Conservation (phyloP, 1,284 basidiomycete genomes). For the Marasmius fiardii region DNA sequence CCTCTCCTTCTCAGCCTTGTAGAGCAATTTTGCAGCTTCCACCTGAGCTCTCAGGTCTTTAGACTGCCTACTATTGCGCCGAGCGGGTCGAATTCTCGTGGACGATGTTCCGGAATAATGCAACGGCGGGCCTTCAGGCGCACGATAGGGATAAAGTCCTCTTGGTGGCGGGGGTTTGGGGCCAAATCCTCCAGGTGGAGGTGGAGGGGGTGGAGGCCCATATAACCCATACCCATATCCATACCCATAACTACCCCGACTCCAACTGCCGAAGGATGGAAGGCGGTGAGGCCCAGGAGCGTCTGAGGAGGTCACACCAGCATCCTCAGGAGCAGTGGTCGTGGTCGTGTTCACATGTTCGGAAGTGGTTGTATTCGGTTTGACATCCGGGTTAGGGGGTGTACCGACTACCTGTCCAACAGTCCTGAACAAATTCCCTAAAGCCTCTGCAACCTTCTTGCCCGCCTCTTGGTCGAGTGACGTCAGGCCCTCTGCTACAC, state of each 20-base stretch:
- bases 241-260: too few relatives aligned
- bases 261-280: background rate
- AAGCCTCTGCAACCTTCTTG: constrained; percentile 58
- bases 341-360: background rate
- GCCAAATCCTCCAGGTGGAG: background rate
- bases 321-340: constrained; percentile 13
- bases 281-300: constrained; percentile 9
- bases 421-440: constrained; percentile 54
- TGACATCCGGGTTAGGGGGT: background rate
- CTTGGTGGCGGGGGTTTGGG: too few relatives aligned
- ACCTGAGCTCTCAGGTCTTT: constrained; percentile 55
- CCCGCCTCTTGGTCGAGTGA: constrained; percentile 60
- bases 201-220: constrained; percentile 21
- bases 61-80: constrained; percentile 16
- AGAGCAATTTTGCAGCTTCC: constrained; percentile 62
- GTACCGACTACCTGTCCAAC: constrained; percentile 38
- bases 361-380: background rate
- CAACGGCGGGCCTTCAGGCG: background rate
- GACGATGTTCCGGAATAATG: background rate
- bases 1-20: constrained; percentile 65
- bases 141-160: background rate
- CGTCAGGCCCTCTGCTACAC: constrained; percentile 40
- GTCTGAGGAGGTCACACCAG: constrained; percentile 6
- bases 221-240: background rate
- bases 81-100: background rate